These are phyloP conservation scores for Leccinum colubrinum DNA, from an alignment of 1,284 basidiomycete genomes.

Conservation along the genomic window DNA sequence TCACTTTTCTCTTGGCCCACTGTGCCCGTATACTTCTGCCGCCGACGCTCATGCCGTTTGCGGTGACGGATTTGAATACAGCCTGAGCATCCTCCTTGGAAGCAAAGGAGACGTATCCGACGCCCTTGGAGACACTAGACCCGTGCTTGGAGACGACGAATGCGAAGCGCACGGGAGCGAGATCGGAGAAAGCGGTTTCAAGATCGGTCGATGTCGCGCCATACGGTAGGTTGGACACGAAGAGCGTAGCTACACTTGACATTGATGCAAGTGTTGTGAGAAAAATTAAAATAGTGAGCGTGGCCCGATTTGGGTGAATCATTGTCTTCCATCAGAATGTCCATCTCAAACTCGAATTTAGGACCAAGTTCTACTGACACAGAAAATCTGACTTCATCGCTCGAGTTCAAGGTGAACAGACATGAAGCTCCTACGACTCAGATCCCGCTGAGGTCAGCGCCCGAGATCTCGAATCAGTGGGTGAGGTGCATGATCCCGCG, in stretches of 20 bases:
- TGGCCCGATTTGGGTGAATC: no score
- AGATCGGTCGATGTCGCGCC: slow-evolving; percentile 89
- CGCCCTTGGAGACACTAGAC: slow-evolving; percentile 88
- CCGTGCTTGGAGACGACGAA: slow-evolving; percentile 88
- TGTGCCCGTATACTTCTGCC: slow-evolving; percentile 72
- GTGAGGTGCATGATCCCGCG: no score
- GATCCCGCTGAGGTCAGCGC: no score
- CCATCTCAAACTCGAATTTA: no score
- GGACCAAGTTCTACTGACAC: no score
- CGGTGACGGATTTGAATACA: slow-evolving; percentile 61
- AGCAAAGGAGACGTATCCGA: slow-evolving; percentile 97
- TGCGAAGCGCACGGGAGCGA: slow-evolving; percentile 91
- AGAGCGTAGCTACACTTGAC: slow-evolving; percentile 49
- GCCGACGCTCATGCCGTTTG: slow-evolving; percentile 55
- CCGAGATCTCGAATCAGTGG: no score
- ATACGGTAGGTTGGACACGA: slow-evolving; percentile 86
- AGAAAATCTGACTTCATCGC: no score
- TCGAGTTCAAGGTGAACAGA: no score
- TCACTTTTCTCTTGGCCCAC: slow-evolving; percentile 80
- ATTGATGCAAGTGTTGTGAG: not conserved
- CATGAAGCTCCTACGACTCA: no score
- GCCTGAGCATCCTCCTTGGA: slow-evolving; percentile 85
- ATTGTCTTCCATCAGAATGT: no score
- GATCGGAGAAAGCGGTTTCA: slow-evolving; percentile 90
- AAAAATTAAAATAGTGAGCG: not conserved